Evolutionary conservation across 257 asterid species (phyloP).

Genomic region (Solanum piurae): DNA sequence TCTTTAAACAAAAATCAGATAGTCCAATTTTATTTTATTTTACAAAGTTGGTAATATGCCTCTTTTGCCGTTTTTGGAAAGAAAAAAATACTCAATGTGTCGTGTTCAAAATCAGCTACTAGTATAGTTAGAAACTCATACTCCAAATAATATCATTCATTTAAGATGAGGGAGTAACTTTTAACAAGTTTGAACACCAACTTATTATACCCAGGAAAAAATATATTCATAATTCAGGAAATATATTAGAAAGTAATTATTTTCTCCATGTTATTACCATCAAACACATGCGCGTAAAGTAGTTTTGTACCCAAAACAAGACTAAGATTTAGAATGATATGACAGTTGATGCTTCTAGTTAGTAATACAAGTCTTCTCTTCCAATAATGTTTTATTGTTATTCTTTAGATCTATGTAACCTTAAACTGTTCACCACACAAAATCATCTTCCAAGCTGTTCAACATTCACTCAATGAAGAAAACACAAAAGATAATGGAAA

Average conservation of each 20-base stretch:
- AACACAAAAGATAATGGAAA: background rate
- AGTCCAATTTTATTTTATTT: background rate
- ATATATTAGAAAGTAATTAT: background rate
- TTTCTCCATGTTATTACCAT: background rate
- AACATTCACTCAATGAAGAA: background rate
- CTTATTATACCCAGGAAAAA: background rate
- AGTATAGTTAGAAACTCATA: background rate
- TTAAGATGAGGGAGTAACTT: background rate
- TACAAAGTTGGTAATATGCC: background rate
- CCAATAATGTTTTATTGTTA: background rate
- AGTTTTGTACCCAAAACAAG: background rate
- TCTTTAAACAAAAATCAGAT: background rate
- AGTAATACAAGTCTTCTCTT: background rate
- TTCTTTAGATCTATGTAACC: background rate
- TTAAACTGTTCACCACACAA: background rate
- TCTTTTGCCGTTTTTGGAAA: background rate
- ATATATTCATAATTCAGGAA: background rate
- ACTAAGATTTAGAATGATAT: background rate
- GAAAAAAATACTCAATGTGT: background rate
- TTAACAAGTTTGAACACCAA: background rate
- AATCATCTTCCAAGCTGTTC: background rate
- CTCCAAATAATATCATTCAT: background rate
- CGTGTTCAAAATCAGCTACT: background rate
- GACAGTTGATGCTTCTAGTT: background rate
- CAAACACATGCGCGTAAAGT: background rate